Conservation (phyloP, 805 yeast genomes). For the Kodamaea restingae region DNA sequence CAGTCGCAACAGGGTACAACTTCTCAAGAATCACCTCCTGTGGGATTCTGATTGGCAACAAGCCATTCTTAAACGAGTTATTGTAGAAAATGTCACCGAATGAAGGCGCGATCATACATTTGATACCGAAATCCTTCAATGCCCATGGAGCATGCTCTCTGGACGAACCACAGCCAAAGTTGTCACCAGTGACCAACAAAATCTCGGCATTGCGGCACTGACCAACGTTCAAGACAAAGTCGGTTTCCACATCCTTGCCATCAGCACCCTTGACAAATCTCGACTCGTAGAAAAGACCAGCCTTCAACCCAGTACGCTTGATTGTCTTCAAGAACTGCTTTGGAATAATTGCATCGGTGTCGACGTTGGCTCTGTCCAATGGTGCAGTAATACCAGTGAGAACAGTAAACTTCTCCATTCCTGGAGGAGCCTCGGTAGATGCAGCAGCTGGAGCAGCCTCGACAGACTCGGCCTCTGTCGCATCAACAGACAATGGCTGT, state of each 20-base stretch:
- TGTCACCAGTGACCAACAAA: slow-evolving; percentile 89
- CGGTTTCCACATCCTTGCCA: slow-evolving; percentile 79
- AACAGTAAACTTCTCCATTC: slow-evolving; percentile 71
- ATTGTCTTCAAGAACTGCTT: slow-evolving; percentile 97
- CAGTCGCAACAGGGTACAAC: slow-evolving; percentile 74
- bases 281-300: slow-evolving; percentile 88
- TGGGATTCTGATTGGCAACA: slow-evolving; percentile 88
- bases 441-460: slow-evolving; percentile 9
- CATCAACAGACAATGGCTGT: slow-evolving; percentile 50
- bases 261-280: slow-evolving; percentile 61
- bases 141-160: slow-evolving; percentile 99
- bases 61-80: slow-evolving; percentile 94
- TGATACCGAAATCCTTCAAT: slow-evolving; percentile 93
- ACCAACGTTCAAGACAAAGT: slow-evolving; percentile 79
- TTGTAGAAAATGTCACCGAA: slow-evolving; percentile 98
- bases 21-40: slow-evolving; percentile 68
- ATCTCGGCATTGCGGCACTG: slow-evolving; percentile 81
- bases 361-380: slow-evolving; percentile 89
- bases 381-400: slow-evolving; percentile 91
- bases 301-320: slow-evolving; percentile 88
- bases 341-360: slow-evolving; percentile 98
- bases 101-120: slow-evolving; percentile 94
- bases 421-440: slow-evolving; percentile 31
- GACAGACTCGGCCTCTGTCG: slow-evolving; percentile 12
- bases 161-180: slow-evolving; percentile 98